phyloP scores from a whole-genome alignment of 1,139 yeast species.

The Blastobotrys arbuscula region DNA sequence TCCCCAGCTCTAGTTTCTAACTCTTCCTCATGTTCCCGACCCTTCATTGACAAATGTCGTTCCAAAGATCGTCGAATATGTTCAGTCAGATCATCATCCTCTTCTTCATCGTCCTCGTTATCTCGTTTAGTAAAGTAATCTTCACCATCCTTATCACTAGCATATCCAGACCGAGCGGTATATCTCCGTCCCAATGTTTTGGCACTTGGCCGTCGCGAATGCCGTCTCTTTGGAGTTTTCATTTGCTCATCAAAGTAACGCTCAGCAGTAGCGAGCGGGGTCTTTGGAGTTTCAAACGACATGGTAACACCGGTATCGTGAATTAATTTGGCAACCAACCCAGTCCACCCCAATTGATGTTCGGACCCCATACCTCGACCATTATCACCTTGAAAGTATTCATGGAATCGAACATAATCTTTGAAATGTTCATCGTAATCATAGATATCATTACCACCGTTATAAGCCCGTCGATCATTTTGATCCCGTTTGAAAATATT shows the following conservation, averaged over 20 bases:
- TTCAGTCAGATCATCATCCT: constrained; percentile 17
- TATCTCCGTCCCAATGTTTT: constrained; percentile 21
- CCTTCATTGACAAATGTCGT: constrained; percentile 13
- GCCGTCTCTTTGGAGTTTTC: constrained; percentile 20
- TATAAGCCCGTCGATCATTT: constrained; percentile 62
- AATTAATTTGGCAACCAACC: constrained; percentile 87
- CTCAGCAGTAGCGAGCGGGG: constrained; percentile 36
- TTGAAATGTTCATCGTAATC: constrained; percentile 70
- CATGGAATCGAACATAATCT: constrained; percentile 77
- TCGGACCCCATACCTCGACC: constrained; percentile 95
- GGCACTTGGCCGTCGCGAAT: constrained; percentile 17
- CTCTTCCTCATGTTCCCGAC: constrained; percentile 15
- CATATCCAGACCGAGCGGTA: constrained; percentile 17
- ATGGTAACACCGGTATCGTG: constrained; percentile 78
- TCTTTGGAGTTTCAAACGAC: constrained; percentile 29
- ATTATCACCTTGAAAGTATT: constrained; percentile 91
- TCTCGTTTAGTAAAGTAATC: constrained; percentile 8
- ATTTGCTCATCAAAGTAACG: constrained; percentile 37
- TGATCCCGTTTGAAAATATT: constrained; percentile 71
- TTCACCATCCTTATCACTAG: constrained; percentile 12
- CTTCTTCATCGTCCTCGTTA: constrained; percentile 3
- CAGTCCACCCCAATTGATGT: constrained; percentile 98
- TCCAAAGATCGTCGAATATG: constrained; percentile 21
- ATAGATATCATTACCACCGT: constrained; percentile 54
- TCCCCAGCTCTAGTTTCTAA: constrained; percentile 13